These are phyloP conservation scores for Blastomyces emzantsi DNA, from an alignment of 2,329 filamentous ascomycete genomes.

Conservation along the genomic window DNA sequence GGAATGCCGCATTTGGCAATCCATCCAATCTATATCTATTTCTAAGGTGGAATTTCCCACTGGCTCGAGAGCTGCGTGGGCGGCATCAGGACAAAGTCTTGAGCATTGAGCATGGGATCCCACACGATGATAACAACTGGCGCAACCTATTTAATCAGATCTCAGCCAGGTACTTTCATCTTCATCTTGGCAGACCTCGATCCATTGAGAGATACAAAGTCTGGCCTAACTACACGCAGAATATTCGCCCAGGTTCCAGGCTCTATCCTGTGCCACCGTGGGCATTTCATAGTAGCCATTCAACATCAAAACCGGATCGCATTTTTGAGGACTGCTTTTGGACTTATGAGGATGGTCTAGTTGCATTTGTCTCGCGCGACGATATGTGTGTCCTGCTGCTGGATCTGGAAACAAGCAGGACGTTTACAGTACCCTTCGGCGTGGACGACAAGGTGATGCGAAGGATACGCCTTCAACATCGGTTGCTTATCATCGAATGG, in stretches of 20 bases:
- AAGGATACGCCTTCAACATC: constrained; percentile 45
- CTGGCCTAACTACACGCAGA: constrained; percentile 22
- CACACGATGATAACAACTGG: constrained; percentile 13
- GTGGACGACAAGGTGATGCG: constrained; percentile 44
- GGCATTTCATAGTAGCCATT: constrained; percentile 34
- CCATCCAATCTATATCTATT: constrained; percentile 40
- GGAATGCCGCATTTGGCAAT: constrained; percentile 44
- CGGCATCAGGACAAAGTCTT: constrained; percentile 14
- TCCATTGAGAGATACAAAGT: constrained; percentile 40
- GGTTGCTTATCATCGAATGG: constrained; percentile 57
- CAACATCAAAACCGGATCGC: constrained; percentile 25
- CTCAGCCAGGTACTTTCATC: constrained; percentile 47
- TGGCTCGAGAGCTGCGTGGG: constrained; percentile 46
- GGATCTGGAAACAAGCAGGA: constrained; percentile 41
- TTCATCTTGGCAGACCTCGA: constrained; percentile 42
- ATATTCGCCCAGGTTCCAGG: constrained; percentile 29
- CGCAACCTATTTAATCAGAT: constrained; percentile 41
- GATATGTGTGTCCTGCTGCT: constrained; percentile 36
- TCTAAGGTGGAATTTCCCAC: constrained; percentile 45
- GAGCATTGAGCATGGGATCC: not conserved
- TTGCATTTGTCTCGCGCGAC: constrained; percentile 44
- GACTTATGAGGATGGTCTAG: constrained; percentile 49
- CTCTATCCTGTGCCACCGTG: constrained; percentile 36
- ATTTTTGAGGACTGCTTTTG: constrained; percentile 39
- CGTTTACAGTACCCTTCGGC: constrained; percentile 46